These are phyloP conservation scores for Melanomma pulvis-pyrius DNA, from an alignment of 495 filamentous ascomycete genomes.

Conservation along the genomic window DNA sequence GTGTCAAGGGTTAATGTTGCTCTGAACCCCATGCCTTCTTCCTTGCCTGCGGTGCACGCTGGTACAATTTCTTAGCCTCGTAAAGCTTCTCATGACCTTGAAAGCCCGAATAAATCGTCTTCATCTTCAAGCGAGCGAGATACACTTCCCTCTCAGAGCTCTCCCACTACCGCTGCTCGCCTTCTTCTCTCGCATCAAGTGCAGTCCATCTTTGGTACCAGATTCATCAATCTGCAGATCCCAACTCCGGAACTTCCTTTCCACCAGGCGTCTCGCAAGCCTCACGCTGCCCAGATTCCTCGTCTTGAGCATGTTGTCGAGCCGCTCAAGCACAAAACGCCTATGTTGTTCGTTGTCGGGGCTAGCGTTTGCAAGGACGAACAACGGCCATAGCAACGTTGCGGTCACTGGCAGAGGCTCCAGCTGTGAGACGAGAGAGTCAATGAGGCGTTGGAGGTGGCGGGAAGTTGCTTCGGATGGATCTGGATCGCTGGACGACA, in stretches of 20 bases:
- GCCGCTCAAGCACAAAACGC: not conserved
- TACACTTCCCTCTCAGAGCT: not conserved
- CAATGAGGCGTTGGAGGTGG: not conserved
- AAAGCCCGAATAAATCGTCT: not conserved
- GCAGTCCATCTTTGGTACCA: not conserved
- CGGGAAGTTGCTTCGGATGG: not conserved
- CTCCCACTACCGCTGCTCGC: not conserved
- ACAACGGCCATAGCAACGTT: conserved; percentile 1
- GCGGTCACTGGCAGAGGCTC: not conserved
- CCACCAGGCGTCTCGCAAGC: not conserved
- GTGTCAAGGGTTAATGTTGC: too few species aligned
- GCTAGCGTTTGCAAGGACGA: not conserved
- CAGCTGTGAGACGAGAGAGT: not conserved
- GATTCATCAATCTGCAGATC: not conserved
- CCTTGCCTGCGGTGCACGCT: too few species aligned
- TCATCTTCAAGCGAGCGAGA: not conserved
- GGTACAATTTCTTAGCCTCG: too few species aligned
- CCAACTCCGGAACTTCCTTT: not conserved
- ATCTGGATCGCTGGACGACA: not conserved
- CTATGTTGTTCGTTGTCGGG: not conserved
- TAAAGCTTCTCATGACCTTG: too few species aligned
- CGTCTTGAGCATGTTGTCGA: not conserved
- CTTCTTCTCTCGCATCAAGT: not conserved
- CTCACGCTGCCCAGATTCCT: conserved; percentile 1
- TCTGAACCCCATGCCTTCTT: too few species aligned